Conservation (phyloP, 2,329 filamentous ascomycete genomes). For the Zymoseptoria ardabiliae region DNA sequence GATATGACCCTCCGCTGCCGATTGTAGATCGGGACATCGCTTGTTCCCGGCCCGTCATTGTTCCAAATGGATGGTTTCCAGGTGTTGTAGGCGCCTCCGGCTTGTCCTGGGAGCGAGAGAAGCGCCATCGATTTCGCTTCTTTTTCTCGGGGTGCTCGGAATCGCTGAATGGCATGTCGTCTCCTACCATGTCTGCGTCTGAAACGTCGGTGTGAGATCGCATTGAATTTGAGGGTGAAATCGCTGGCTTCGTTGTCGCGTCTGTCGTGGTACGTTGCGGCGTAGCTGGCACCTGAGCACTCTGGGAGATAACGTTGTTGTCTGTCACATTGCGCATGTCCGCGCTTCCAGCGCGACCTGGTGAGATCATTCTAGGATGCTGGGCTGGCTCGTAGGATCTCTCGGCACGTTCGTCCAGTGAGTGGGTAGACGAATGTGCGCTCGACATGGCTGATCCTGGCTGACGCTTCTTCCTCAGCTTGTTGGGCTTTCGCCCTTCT, state of each 20-base stretch:
- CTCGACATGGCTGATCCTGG: conserved; percentile 73
- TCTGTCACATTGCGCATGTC: not conserved
- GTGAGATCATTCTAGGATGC: conserved; percentile 21
- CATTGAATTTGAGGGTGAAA: conserved; percentile 69
- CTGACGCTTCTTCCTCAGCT: conserved; percentile 81
- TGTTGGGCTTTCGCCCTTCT: conserved; percentile 65
- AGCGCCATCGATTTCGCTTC: conserved; percentile 67
- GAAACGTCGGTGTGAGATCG: conserved; percentile 76
- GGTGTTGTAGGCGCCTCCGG: conserved; percentile 21
- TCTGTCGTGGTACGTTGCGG: conserved; percentile 64
- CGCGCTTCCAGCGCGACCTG: conserved; percentile 17
- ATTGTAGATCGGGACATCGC: conserved; percentile 28
- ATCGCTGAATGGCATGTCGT: conserved; percentile 33
- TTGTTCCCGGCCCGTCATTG: conserved; percentile 24
- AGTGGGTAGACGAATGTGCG: conserved; percentile 82
- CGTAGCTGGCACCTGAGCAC: conserved; percentile 43
- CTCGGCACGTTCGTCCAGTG: conserved; percentile 35
- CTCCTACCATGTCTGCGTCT: conserved; percentile 67
- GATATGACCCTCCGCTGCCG: conserved; percentile 22
- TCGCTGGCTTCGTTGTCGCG: conserved; percentile 54
- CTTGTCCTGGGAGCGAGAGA: conserved; percentile 41
- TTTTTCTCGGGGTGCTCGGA: conserved; percentile 46
- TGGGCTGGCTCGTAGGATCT: conserved; percentile 15
- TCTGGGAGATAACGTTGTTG: conserved; percentile 32
- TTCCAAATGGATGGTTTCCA: conserved; percentile 22